Conservation (phyloP, 768 basidiomycete genomes). For the Psilocybe sp. region DNA sequence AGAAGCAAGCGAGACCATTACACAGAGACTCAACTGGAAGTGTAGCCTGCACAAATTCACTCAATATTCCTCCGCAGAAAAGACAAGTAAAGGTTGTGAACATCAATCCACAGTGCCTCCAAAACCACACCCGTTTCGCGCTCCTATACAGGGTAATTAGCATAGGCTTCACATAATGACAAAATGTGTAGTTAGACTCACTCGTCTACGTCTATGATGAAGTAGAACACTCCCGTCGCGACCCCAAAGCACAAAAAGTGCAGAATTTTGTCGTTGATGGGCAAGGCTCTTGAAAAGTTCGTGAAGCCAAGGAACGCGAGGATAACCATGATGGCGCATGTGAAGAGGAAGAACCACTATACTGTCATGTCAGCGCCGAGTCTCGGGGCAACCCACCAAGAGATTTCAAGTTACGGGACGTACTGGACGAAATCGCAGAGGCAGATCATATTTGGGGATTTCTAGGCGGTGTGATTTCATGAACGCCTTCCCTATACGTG, state of each 20-base stretch:
- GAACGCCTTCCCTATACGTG: conserved; percentile 49
- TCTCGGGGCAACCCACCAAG: background rate
- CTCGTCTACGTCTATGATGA: conserved; percentile 88
- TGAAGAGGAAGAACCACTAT: conserved; percentile 83
- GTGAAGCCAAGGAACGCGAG: conserved; percentile 80
- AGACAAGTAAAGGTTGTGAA: conserved; percentile 70
- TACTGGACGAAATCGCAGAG: conserved; percentile 72
- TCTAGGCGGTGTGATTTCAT: conserved; percentile 71
- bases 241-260: conserved; percentile 76
- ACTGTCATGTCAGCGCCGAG: background rate
- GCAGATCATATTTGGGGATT: conserved; percentile 66
- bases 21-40: conserved; percentile 55
- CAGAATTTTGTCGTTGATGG: conserved; percentile 75
- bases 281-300: conserved; percentile 58
- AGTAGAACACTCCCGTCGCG: conserved; percentile 82
- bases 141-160: conserved; percentile 42
- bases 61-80: conserved; percentile 77
- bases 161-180: background rate
- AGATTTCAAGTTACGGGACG: conserved; percentile 13
- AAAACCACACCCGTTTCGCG: conserved; percentile 81
- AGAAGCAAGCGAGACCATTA: background rate
- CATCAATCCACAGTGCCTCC: conserved; percentile 70
- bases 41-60: conserved; percentile 78
- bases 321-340: conserved; percentile 60
- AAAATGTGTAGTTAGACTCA: conserved; percentile 32